phyloP scores from a whole-genome alignment of 2,329 filamentous ascomycete genomes.

The Chrysoporthe puriensis region DNA sequence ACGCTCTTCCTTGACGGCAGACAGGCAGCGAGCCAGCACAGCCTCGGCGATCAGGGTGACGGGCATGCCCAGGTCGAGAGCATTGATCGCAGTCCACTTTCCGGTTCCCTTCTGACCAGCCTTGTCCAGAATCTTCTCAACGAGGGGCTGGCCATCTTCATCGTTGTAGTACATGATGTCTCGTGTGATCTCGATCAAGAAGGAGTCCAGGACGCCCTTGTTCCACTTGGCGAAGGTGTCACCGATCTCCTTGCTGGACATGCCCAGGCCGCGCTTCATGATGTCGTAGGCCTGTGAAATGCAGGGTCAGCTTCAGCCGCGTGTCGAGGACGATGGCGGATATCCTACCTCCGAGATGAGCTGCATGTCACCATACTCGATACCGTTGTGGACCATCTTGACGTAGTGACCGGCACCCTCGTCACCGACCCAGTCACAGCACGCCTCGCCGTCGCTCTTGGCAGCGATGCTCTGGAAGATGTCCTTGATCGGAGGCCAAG shows the following conservation, averaged over 20 bases:
- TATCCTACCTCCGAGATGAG: constrained; percentile 92
- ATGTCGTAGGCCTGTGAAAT: constrained; percentile 87
- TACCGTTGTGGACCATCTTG: constrained; percentile 99
- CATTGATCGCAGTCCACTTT: constrained; percentile 99
- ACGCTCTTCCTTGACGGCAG: constrained; percentile 93
- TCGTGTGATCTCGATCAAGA: constrained; percentile 98
- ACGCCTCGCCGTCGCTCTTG: constrained; percentile 95
- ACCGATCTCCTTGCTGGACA: constrained; percentile 92
- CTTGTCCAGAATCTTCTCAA: constrained; percentile 99
- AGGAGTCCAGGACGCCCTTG: constrained; percentile 96
- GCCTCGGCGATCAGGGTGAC: constrained; percentile 98
- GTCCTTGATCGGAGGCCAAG: constrained; percentile 98
- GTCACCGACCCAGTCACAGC: constrained; percentile 99
- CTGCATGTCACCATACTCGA: constrained; percentile 99
- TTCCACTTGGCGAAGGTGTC: constrained; percentile 97
- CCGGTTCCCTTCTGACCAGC: constrained; percentile 99
- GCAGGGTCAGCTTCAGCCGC: constrained; percentile 15
- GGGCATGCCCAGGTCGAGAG: constrained; percentile 96
- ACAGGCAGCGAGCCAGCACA: constrained; percentile 93
- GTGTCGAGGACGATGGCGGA: background rate
- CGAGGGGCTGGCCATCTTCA: constrained; percentile 84
- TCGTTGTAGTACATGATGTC: constrained; percentile 99
- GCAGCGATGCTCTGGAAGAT: constrained; percentile 97
- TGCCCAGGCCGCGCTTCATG: constrained; percentile 95
- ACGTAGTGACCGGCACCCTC: constrained; percentile 99